phyloP scores from a whole-genome alignment of 2,329 filamentous ascomycete genomes.

The Esteya vermicola region DNA sequence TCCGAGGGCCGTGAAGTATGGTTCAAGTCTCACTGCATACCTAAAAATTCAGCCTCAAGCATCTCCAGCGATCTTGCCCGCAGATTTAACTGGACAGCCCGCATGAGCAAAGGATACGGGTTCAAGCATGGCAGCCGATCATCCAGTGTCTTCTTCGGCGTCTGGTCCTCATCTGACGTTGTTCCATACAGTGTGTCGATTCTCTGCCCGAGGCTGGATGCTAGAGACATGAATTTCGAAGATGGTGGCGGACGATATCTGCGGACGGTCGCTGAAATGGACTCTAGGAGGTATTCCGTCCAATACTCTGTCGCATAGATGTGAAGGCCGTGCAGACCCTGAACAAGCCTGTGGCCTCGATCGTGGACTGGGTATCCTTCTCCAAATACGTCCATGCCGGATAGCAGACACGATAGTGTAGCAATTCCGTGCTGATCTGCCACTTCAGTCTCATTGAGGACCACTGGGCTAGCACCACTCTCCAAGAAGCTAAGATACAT shows the following conservation, averaged over 20 bases:
- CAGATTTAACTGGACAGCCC: not conserved
- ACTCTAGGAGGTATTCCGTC: conserved; percentile 15
- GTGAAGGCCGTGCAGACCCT: conserved; percentile 17
- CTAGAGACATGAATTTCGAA: not conserved
- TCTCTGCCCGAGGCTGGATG: not conserved
- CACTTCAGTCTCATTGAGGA: conserved; percentile 5
- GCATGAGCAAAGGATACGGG: not conserved
- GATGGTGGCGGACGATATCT: not conserved
- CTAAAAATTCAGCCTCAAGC: not conserved
- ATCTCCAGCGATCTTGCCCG: not conserved
- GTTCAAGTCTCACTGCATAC: too few species aligned
- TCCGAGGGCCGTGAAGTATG: too few species aligned
- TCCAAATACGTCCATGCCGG: conserved; percentile 11
- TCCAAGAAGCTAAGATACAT: conserved; percentile 8
- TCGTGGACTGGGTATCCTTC: not conserved
- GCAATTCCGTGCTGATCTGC: conserved; percentile 12
- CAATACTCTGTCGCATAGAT: conserved; percentile 17
- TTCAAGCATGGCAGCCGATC: conserved; percentile 3
- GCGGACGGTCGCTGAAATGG: not conserved
- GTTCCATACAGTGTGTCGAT: not conserved
- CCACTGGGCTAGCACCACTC: conserved; percentile 1
- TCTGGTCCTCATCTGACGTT: too few species aligned
- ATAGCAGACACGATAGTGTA: conserved; percentile 12
- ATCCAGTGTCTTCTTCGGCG: conserved; percentile 13
- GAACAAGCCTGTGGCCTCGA: conserved; percentile 10